Base-by-base conservation (phyloP, 208 protist genomes). In the Wallacemonas sp. region DNA sequence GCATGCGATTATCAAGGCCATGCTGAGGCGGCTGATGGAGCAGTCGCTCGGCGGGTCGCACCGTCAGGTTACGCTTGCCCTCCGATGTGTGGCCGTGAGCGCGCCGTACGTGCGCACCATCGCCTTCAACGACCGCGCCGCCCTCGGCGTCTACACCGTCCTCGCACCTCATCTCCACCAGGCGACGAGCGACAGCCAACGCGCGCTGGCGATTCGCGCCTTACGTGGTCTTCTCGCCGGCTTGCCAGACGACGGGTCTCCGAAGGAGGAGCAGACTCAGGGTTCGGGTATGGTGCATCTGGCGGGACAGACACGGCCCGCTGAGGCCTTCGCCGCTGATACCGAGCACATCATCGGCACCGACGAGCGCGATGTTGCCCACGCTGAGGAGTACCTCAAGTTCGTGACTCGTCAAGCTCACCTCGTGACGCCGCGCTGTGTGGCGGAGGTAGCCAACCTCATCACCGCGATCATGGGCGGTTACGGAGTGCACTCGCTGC, bases 31-130 rank as follows among this genome's bases (percentile, higher is more conserved):
- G 19, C 38, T 78, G n/a, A 55, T 44, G 38, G 21, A 44, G 22
- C 12, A 38, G 38, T 58, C 68, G 29, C 53, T 44, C 46, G 45
- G 44, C 38, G 46, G 34, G 15, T 29, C 53, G 34, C 27, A 67
- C 33, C 48, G 55, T 33, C 46, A 65, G 50, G 55, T 64, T 1
- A 67, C 59, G 33, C 58, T 71, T 21, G 60, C 32, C 39, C 68
- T 75, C 48, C 76, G 71, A 33, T 77, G 64, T 39, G 65, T 88
- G 22, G 71, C 73, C 12, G 81, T 75, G 9, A 79, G 79, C n/a
- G 75, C 81, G n/a, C 70, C 87, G 24, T 93, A 90, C 63, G 71
- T 93, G 44, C 87, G 87, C 30, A 74, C 74, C 12, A 71, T 87
- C 5, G 83, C 87, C 22, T 57, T 85, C 33, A 62, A 63, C n/a